Base-by-base conservation (phyloP, 352 stramenopile species). In the Phytophthora parvispora region DNA sequence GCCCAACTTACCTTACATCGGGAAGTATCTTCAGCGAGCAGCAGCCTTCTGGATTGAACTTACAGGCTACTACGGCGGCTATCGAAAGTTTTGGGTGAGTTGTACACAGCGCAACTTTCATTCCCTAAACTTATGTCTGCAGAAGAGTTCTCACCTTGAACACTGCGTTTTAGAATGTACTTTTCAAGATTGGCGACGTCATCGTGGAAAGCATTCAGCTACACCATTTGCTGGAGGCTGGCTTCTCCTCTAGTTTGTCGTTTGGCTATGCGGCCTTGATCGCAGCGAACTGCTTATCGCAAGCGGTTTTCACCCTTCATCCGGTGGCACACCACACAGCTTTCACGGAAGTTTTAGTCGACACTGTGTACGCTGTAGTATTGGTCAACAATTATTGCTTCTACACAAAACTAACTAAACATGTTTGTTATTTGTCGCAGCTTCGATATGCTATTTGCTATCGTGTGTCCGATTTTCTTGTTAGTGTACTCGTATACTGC, bases 381-480 rank as follows among this genome's bases (percentile, higher is more conserved):
- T 34, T 15, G 18, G 5, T 25, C 40, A 40, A 20, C 2, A 7
- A n/a, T n/a, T n/a, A n/a, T n/a, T n/a, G n/a, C n/a, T n/a, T n/a
- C n/a, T n/a, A n/a, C n/a, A n/a, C n/a, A n/a, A n/a, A n/a, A n/a
- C n/a, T n/a, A n/a, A n/a, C n/a, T n/a, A n/a, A n/a, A n/a, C n/a
- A n/a, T n/a, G n/a, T n/a, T 18, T 25, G 15, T 6, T 55, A 12
- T 18, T 10, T 47, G 18, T 7, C 2, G 22, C 12, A 72, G 67
- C 1, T 75, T 75, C 13, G 64, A 77, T n/a, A 73, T 74, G 64
- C 18, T 60, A 3, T 74, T 77, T 28, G 64, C 69, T 6, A 29
- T 77, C 1, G 55, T 52, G 9, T 69, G 29, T n/a, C 69, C 64
- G 0, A 77, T 77, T n/a, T 29, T 70, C 12, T 24, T 67, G 32